Evolutionary conservation across 495 filamentous ascomycete genomes (phyloP).

Genomic region (Clohesyomyces aquaticus): DNA sequence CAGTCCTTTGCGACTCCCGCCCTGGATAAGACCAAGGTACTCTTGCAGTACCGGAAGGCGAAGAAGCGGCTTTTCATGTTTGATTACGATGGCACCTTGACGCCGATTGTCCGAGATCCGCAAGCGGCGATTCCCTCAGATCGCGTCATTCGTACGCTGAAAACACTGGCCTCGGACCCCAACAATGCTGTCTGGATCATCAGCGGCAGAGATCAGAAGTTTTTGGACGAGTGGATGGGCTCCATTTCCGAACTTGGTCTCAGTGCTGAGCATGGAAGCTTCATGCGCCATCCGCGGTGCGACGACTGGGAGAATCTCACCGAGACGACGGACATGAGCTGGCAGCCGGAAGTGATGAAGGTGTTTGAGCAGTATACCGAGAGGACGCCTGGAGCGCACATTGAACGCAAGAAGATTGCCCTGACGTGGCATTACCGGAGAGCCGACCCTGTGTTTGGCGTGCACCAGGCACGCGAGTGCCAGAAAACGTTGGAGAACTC

Average conservation of each 20-base stretch:
- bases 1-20: conserved; percentile 76
- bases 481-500: conserved; percentile 73
- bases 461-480: conserved; percentile 74
- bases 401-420: conserved; percentile 88
- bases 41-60: conserved; percentile 71
- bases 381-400: conserved; percentile 74
- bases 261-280: conserved; percentile 94
- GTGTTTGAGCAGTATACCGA: conserved; percentile 85
- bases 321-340: conserved; percentile 80
- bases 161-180: conserved; percentile 74
- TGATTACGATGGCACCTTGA: conserved; percentile 98
- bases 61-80: conserved; percentile 89
- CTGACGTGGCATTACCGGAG: conserved; percentile 97
- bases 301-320: conserved; percentile 85
- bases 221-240: conserved; percentile 83
- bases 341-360: conserved; percentile 79
- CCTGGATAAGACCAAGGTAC: conserved; percentile 70
- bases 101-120: conserved; percentile 90
- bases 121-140: conserved; percentile 84
- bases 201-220: conserved; percentile 86
- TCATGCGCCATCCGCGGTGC: conserved; percentile 74
- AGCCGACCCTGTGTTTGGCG: conserved; percentile 80
- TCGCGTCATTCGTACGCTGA: conserved; percentile 75
- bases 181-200: conserved; percentile 97
- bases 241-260: conserved; percentile 83